phyloP scores from a whole-genome alignment of 164 flowering plant species.

The Liquidambar formosana region DNA sequence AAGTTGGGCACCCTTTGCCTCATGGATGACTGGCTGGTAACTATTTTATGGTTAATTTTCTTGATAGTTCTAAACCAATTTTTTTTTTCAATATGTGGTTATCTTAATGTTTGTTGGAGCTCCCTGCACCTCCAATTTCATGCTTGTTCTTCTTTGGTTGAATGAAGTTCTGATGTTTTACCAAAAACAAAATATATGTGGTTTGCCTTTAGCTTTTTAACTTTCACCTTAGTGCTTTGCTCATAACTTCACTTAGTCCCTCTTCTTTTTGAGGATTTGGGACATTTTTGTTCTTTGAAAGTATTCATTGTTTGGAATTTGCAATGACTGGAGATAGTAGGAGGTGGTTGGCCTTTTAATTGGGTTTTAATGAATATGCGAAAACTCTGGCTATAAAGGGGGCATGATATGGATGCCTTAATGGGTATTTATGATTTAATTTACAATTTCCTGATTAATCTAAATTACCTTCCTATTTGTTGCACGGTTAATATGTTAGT shows the following conservation, averaged over 20 bases:
- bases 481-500: no score
- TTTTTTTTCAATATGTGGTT: no score
- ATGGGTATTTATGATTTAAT: no score
- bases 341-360: background rate
- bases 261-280: background rate
- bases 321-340: background rate
- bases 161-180: no score
- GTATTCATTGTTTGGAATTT: background rate
- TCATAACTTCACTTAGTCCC: background rate
- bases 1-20: constrained; percentile 93
- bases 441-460: no score
- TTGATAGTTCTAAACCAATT: background rate
- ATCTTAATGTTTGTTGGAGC: no score
- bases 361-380: background rate
- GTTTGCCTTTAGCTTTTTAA: background rate
- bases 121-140: no score
- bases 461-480: no score
- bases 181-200: no score
- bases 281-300: background rate
- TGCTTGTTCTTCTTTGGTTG: no score
- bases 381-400: no score
- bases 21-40: constrained; percentile 99
- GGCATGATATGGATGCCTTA: no score
- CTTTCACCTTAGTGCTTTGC: background rate
- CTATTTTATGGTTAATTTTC: background rate